Evolutionary conservation across 129 eudicot species (phyloP).

Genomic region (Silybum marianum): DNA sequence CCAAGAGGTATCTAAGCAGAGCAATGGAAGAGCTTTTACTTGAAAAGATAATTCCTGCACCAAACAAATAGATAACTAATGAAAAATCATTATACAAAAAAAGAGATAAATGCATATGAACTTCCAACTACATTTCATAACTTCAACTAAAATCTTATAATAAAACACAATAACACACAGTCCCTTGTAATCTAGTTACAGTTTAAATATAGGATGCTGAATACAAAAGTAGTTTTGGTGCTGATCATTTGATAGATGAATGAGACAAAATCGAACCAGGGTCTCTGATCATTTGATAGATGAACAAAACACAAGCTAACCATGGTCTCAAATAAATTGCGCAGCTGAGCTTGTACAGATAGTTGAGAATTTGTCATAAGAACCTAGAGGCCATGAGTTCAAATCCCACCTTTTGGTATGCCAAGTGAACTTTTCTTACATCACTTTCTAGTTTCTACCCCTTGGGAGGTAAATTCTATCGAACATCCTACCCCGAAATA

Average conservation of each 20-base stretch:
- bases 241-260: neutral
- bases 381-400: neutral
- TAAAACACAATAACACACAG: neutral
- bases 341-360: neutral
- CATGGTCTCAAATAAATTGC: neutral
- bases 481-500: neutral
- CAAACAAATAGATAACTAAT: neutral
- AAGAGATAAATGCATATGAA: neutral
- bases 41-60: slow-evolving; percentile 34
- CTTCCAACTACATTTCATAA: neutral
- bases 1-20: slow-evolving; percentile 35
- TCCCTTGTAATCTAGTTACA: neutral
- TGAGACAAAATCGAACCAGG: neutral
- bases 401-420: neutral
- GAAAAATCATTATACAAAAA: neutral
- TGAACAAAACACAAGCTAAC: slow-evolving; percentile 1
- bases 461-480: neutral
- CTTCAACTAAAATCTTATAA: neutral
- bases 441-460: neutral
- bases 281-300: neutral
- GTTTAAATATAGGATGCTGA: neutral
- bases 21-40: slow-evolving; percentile 5
- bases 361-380: neutral
- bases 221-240: neutral
- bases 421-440: neutral